Percentiles rank a stretch among this genome's conserved stretches.
phyloP scores from a whole-genome alignment of 2,329 filamentous ascomycete species.

The Sporothrix euskadiensis region DNA sequence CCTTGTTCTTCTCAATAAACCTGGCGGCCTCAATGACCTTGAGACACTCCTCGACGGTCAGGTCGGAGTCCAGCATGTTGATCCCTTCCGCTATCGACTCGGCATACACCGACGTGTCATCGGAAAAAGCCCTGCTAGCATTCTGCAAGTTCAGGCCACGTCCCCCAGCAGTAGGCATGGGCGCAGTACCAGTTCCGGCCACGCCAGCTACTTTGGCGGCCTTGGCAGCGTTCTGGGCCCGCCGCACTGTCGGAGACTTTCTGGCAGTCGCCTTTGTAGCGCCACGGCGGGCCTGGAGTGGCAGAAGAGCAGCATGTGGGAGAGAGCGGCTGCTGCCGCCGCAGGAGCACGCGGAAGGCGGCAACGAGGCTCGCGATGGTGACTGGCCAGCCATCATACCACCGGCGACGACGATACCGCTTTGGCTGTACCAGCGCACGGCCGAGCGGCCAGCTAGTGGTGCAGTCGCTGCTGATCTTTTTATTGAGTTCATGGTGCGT shows the following conservation, averaged over 20 bases:
- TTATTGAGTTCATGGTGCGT: slow-evolving; percentile 2
- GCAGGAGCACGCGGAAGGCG: neutral
- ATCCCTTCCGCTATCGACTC: slow-evolving; percentile 15
- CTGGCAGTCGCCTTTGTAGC: neutral
- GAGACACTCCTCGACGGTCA: slow-evolving; percentile 25
- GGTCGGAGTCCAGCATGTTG: neutral
- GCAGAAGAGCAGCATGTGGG: neutral
- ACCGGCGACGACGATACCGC: neutral
- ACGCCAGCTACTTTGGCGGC: neutral
- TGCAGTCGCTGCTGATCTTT: neutral
- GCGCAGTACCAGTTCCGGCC: too few species aligned
- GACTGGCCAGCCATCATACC: neutral
- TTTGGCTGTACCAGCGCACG: neutral
- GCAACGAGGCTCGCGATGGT: neutral
- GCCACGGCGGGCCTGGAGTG: slow-evolving; percentile 12
- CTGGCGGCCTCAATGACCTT: neutral
- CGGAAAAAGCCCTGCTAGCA: neutral
- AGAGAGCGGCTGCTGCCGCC: neutral
- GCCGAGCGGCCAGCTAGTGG: neutral
- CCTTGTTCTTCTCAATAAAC: neutral
- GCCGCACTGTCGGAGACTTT: slow-evolving; percentile 20
- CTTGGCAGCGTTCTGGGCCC: neutral
- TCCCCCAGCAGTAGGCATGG: neutral
- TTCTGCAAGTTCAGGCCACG: neutral
- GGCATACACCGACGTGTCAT: neutral